A percentile compares a stretch with the other conserved stretches of the same genome.
phyloP scores from a whole-genome alignment of 2,329 filamentous ascomycete genomes.

The Taxawa tesnikishii region DNA sequence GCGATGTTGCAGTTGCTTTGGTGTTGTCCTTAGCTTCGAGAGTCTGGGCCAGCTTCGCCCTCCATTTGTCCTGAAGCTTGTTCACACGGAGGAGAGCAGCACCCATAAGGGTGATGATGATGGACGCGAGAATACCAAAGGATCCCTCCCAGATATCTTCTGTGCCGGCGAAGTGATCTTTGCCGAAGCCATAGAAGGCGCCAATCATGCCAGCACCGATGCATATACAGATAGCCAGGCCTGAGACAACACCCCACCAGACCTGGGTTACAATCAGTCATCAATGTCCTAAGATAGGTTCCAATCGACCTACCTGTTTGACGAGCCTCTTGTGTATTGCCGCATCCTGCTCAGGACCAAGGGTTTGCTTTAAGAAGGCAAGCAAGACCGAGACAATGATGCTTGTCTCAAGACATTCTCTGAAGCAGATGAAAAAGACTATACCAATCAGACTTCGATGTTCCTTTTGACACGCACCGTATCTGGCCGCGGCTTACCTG shows the following conservation, averaged over 20 bases:
- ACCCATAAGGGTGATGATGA: conserved; percentile 76
- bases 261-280: too few species aligned
- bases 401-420: conserved; percentile 70
- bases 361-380: conserved; percentile 71
- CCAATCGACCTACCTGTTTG: conserved; percentile 46
- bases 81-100: conserved; percentile 67
- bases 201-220: conserved; percentile 59
- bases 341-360: conserved; percentile 52
- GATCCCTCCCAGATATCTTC: conserved; percentile 74
- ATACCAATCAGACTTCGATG: too few species aligned
- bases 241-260: conserved; percentile 54
- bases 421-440: conserved; percentile 85
- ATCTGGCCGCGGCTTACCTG: conserved; percentile 38
- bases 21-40: conserved; percentile 42
- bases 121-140: conserved; percentile 59
- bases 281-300: too few species aligned
- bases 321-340: conserved; percentile 54
- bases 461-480: background rate
- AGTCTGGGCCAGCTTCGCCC: conserved; percentile 63
- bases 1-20: conserved; percentile 24
- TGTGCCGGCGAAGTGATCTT: conserved; percentile 51
- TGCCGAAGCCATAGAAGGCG: conserved; percentile 58
- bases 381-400: conserved; percentile 83
- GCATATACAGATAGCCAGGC: conserved; percentile 51
- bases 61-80: conserved; percentile 80